These are phyloP conservation scores for Sporothrix brunneoviolacea DNA, from an alignment of 2,329 filamentous ascomycete species.

Conservation along the genomic window DNA sequence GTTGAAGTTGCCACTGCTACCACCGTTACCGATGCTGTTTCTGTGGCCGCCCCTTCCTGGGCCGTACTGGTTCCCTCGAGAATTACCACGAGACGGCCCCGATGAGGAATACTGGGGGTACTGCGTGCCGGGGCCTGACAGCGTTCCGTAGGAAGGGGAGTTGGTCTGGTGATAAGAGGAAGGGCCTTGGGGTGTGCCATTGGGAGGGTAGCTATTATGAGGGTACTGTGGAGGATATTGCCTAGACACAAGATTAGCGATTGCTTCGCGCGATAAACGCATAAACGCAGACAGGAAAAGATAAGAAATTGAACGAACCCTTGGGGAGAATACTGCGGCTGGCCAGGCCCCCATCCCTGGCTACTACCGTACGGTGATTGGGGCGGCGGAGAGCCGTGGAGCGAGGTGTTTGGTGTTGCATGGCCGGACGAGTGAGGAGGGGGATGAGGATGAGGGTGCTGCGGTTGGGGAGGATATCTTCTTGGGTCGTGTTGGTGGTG, in stretches of 20 bases:
- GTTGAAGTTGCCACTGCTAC: slow-evolving; percentile 57
- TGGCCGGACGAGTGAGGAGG: slow-evolving; percentile 32
- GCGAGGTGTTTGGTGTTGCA: slow-evolving; percentile 37
- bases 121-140: slow-evolving; percentile 51
- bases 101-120: slow-evolving; percentile 43
- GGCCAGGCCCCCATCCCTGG: slow-evolving; percentile 32
- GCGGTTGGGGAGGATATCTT: slow-evolving; percentile 8
- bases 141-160: slow-evolving; percentile 49
- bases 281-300: slow-evolving; percentile 9
- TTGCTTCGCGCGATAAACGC: neutral
- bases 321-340: slow-evolving; percentile 33
- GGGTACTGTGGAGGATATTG: slow-evolving; percentile 58
- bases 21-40: slow-evolving; percentile 24
- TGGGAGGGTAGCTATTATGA: slow-evolving; percentile 47
- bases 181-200: slow-evolving; percentile 43
- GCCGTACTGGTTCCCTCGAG: slow-evolving; percentile 53
- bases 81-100: slow-evolving; percentile 44
- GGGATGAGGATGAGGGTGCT: neutral
- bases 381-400: slow-evolving; percentile 37
- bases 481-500: slow-evolving; percentile 5
- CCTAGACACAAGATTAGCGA: slow-evolving; percentile 30
- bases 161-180: slow-evolving; percentile 48
- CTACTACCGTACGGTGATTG: slow-evolving; percentile 36
- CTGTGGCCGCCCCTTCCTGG: slow-evolving; percentile 40
- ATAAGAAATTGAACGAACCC: slow-evolving; percentile 31